Percentiles rank a stretch among this genome's conserved stretches.
phyloP scores from a whole-genome alignment of 805 yeast genomes.

The Ogataea paradorogensis region DNA sequence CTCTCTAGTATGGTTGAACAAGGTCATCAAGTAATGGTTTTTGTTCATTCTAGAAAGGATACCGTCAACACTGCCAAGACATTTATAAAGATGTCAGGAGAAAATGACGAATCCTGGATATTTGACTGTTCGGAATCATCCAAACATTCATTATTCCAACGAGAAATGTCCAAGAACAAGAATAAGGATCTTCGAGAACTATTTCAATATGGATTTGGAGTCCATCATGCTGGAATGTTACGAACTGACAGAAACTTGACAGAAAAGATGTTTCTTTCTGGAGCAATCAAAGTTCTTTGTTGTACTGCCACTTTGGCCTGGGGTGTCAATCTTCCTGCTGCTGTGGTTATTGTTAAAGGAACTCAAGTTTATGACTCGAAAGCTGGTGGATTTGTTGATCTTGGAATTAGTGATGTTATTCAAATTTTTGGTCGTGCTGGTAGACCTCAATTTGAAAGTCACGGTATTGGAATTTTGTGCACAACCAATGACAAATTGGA shows the following conservation, averaged over 20 bases:
- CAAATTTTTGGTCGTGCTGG: constrained; percentile 99
- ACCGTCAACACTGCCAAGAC: constrained; percentile 80
- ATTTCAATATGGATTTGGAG: constrained; percentile 79
- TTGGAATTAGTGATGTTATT: constrained; percentile 94
- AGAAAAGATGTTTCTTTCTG: constrained; percentile 80
- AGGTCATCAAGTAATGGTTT: constrained; percentile 92
- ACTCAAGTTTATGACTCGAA: constrained; percentile 94
- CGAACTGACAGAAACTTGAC: constrained; percentile 86
- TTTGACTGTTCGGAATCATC: constrained; percentile 56
- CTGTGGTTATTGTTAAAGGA: constrained; percentile 94
- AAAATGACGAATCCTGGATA: constrained; percentile 49
- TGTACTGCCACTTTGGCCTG: constrained; percentile 98
- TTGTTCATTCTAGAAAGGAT: constrained; percentile 93
- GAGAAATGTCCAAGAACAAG: constrained; percentile 70
- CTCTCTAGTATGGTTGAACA: constrained; percentile 59
- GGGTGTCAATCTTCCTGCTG: constrained; percentile 99
- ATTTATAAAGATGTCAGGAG: constrained; percentile 65
- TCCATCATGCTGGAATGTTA: constrained; percentile 97
- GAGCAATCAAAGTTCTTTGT: constrained; percentile 84
- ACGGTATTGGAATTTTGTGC: constrained; percentile 89
- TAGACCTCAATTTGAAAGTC: constrained; percentile 91
- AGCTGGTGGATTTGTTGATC: constrained; percentile 89
- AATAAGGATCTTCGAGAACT: constrained; percentile 80
- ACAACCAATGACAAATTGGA: constrained; percentile 80
- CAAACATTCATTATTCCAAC: constrained; percentile 42